A percentile compares a stretch with the other conserved stretches of the same genome.
These are phyloP conservation scores for Ophiostoma ips DNA, from an alignment of 2,329 filamentous ascomycete genomes.

Conservation along the genomic window DNA sequence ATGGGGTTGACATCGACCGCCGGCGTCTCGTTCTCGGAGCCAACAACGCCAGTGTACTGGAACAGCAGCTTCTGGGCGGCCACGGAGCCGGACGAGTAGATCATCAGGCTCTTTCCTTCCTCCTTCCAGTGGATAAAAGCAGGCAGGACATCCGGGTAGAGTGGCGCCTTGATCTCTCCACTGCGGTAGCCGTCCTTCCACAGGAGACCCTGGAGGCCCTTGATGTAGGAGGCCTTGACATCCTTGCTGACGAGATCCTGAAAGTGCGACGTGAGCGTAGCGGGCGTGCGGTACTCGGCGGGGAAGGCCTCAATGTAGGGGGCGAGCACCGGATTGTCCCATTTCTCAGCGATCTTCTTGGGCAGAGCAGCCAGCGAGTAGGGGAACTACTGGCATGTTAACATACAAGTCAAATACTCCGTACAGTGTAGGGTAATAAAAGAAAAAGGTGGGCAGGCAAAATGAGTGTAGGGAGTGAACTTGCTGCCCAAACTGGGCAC, in stretches of 20 bases:
- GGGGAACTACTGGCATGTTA: constrained; percentile 49
- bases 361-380: constrained; percentile 58
- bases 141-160: constrained; percentile 62
- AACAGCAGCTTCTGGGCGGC: constrained; percentile 72
- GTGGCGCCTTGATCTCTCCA: constrained; percentile 54
- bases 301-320: constrained; percentile 61
- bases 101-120: constrained; percentile 45
- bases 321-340: constrained; percentile 50
- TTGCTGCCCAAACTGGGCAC: no score
- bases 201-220: constrained; percentile 65
- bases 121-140: constrained; percentile 46
- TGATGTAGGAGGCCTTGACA: constrained; percentile 63
- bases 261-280: constrained; percentile 51
- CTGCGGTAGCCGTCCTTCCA: constrained; percentile 62
- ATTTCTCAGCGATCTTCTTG: constrained; percentile 47
- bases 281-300: constrained; percentile 43
- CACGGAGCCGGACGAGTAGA: constrained; percentile 73
- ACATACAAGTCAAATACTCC: no score
- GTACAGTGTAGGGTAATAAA: no score
- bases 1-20: constrained; percentile 37
- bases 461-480: no score
- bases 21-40: not conserved
- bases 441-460: no score
- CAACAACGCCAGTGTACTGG: constrained; percentile 41
- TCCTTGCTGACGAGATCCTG: constrained; percentile 56